A percentile compares a stretch with the other conserved stretches of the same genome.
phyloP scores from a whole-genome alignment of 1,284 basidiomycete species.

The Cryptococcus neoformans region DNA sequence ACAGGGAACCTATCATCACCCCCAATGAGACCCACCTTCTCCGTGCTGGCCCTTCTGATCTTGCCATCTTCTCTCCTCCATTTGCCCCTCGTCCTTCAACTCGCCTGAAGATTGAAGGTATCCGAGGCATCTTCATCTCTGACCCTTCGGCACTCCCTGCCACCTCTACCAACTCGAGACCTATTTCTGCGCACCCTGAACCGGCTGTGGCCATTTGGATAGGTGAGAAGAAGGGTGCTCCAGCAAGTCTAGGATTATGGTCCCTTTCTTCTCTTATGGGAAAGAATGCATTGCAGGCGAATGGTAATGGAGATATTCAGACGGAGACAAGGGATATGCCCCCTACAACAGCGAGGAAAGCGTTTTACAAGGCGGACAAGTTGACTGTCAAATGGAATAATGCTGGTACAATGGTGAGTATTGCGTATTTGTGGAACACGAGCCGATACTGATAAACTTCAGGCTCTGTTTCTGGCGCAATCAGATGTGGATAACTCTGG shows the following conservation, averaged over 20 bases:
- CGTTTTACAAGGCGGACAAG: slow-evolving; percentile 95
- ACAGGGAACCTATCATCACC: slow-evolving; percentile 79
- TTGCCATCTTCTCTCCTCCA: slow-evolving; percentile 69
- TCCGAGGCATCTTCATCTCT: slow-evolving; percentile 45
- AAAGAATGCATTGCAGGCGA: slow-evolving; percentile 4
- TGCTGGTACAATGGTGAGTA: slow-evolving; percentile 60
- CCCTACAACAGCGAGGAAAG: slow-evolving; percentile 60
- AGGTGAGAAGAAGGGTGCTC: slow-evolving; percentile 94
- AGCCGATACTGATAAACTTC: slow-evolving; percentile 21
- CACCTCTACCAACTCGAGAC: slow-evolving; percentile 28
- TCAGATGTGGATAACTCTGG: slow-evolving; percentile 97
- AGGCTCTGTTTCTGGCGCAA: slow-evolving; percentile 84
- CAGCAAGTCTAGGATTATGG: slow-evolving; percentile 84
- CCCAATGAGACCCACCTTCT: slow-evolving; percentile 86
- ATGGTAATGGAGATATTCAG: slow-evolving; percentile 55
- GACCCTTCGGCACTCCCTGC: slow-evolving; percentile 29
- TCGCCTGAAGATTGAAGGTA: slow-evolving; percentile 43
- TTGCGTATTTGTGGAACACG: slow-evolving; percentile 51
- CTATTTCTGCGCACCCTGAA: slow-evolving; percentile 29
- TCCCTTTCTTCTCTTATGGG: slow-evolving; percentile 62
- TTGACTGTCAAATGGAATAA: slow-evolving; percentile 95
- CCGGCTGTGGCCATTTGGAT: slow-evolving; percentile 75
- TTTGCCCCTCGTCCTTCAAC: slow-evolving; percentile 31
- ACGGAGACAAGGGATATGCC: slow-evolving; percentile 51
- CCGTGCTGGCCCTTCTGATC: slow-evolving; percentile 60